Base-by-base conservation (phyloP, 805 yeast genomes). In the Saccharomyces eubayanus region DNA sequence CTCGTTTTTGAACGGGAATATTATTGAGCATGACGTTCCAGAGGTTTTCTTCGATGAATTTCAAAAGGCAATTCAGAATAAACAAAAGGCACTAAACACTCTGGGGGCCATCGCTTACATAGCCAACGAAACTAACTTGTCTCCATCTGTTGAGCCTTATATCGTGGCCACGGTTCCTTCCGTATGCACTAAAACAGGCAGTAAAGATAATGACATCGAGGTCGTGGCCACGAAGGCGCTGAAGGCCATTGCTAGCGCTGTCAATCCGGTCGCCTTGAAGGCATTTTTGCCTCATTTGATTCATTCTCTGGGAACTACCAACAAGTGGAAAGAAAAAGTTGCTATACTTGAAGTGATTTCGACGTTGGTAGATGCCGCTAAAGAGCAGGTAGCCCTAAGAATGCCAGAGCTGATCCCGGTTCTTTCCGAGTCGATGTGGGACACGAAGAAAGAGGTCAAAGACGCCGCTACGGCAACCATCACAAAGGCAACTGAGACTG, bases 351-450 rank as follows among this genome's bases (percentile, higher is more conserved):
- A 80, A 71, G 85, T 95, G 67, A 79, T 92, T 69, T 77, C 95
- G 62, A 81, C 82, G 65, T 80, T 91, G 70, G 98, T 92, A 66
- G 92, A 87, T 72, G 80, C 87, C 65, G 96, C 98, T 66, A 91
- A 89, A 75, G 88, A 78, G 68, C 98, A 90, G 81, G 78, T 92
- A 65, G 96, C 98, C 66, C 82, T 92, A 70, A 89, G 97, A 82
- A 92, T 92, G 97, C 96, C 97, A 69, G 97, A 92, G 82, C 84
- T 92, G 75, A 91, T 92, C 70, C 98, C 98, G 74, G 91, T 85
- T 63, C 80, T 92, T 69, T 92, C 97, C 65, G 98, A 92, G 81
- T 87, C 96, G 68, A 92, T 92, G 97, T 92, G 98, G 98, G 98
- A 92, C 78, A 92, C 98, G 77, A 92, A 92, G 84, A 80, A 81